These are phyloP conservation scores for Suillus bovinus DNA, from an alignment of 768 basidiomycete species.

Conservation along the genomic window DNA sequence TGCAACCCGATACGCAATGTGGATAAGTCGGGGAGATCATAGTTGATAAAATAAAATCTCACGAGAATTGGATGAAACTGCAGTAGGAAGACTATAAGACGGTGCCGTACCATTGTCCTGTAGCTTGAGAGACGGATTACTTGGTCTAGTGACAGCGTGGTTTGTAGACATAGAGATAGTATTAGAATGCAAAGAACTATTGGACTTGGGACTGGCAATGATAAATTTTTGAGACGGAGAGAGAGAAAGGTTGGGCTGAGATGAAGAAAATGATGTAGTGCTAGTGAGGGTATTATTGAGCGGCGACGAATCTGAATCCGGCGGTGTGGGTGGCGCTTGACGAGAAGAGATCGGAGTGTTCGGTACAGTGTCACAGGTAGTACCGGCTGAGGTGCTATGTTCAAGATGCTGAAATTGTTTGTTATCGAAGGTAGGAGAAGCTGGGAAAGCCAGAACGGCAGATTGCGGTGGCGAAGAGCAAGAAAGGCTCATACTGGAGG, in stretches of 20 bases:
- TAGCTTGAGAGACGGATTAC: conserved; percentile 14
- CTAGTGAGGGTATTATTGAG: conserved; percentile 13
- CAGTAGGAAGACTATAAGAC: conserved; percentile 8
- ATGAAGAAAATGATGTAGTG: conserved; percentile 19
- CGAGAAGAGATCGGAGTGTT: conserved; percentile 17
- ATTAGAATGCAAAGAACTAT: conserved; percentile 24
- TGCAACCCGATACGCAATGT: conserved; percentile 3
- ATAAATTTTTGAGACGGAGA: conserved; percentile 16
- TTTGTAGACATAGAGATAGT: conserved; percentile 15
- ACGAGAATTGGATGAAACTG: conserved; percentile 28
- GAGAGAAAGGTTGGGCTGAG: conserved; percentile 25
- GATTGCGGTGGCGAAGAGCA: conserved; percentile 27
- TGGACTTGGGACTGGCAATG: conserved; percentile 15
- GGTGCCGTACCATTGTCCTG: conserved; percentile 18
- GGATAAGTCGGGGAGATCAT: conserved; percentile 10
- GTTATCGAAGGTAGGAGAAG: conserved; percentile 11
- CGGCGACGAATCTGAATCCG: conserved; percentile 14
- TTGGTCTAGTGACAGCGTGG: conserved; percentile 10
- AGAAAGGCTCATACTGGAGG: conserved; percentile 27
- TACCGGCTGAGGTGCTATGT: conserved; percentile 10
- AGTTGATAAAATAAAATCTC: conserved; percentile 1
- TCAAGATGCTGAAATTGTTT: conserved; percentile 9
- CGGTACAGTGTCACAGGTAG: conserved; percentile 10
- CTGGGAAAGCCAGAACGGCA: conserved; percentile 21
- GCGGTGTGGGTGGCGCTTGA: conserved; percentile 23